These are phyloP conservation scores for Nakazawaea molendinolei DNA, from an alignment of 805 yeast species.

Conservation along the genomic window DNA sequence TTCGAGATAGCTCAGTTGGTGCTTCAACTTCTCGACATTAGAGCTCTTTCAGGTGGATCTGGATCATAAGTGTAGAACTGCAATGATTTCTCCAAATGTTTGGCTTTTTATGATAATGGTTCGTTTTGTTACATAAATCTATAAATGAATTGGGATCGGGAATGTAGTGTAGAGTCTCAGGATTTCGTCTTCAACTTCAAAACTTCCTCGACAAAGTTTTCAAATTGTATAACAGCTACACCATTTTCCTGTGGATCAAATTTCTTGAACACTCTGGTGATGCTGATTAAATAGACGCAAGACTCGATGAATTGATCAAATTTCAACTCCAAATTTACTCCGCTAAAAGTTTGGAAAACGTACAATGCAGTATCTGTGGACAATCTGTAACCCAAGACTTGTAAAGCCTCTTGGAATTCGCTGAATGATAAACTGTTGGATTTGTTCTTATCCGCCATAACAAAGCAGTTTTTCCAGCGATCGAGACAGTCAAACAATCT, in stretches of 20 bases:
- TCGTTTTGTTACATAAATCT: too few species aligned
- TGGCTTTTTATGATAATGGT: too few species aligned
- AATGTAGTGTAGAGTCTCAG: not conserved
- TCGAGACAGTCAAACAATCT: constrained; percentile 10
- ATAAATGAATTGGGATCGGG: not conserved
- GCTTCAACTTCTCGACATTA: too few species aligned
- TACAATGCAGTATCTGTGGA: constrained; percentile 13
- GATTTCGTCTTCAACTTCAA: constrained; percentile 14
- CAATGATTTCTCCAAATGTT: too few species aligned
- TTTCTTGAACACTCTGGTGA: constrained; percentile 73
- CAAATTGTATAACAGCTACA: constrained; percentile 57
- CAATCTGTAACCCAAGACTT: constrained; percentile 13
- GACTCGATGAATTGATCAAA: constrained; percentile 82
- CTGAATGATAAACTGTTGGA: constrained; percentile 10
- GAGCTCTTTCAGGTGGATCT: too few species aligned
- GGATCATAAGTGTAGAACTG: too few species aligned
- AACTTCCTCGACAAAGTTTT: constrained; percentile 53
- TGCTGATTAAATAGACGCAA: constrained; percentile 66
- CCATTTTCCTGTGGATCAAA: constrained; percentile 74
- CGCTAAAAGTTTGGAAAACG: constrained; percentile 10
- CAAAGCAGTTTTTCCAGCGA: constrained; percentile 8
- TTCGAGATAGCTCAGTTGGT: too few species aligned
- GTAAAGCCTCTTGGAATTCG: constrained; percentile 15
- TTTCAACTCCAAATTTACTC: constrained; percentile 30
- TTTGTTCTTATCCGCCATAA: constrained; percentile 6